Percentiles rank a stretch among this genome's conserved stretches.
phyloP scores from a whole-genome alignment of 768 basidiomycete species.

The Lactarius sanguifluus region DNA sequence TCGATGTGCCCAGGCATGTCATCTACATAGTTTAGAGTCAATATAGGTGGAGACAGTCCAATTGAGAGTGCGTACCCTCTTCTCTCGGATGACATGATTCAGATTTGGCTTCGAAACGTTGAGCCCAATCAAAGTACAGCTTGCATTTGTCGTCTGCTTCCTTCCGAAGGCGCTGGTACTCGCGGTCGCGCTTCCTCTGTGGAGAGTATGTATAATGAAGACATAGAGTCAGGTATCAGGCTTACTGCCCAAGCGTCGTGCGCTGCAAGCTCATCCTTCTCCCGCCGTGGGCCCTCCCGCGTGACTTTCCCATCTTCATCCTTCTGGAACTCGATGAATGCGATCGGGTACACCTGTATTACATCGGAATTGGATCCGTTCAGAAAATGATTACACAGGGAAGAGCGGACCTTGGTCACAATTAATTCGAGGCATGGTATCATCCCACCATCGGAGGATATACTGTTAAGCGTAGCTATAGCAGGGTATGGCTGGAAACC shows the following conservation, averaged over 20 bases:
- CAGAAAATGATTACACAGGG: not conserved
- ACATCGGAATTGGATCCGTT: constrained; percentile 2
- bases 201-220: not conserved
- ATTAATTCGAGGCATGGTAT: constrained; percentile 74
- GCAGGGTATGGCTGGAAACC: constrained; percentile 70
- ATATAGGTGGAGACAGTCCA: too few species aligned
- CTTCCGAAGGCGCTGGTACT: constrained; percentile 55
- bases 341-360: constrained; percentile 65
- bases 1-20: constrained; percentile 39
- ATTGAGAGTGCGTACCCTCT: constrained; percentile 27
- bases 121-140: constrained; percentile 57
- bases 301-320: constrained; percentile 48
- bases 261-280: constrained; percentile 62
- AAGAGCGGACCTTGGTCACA: constrained; percentile 55
- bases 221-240: constrained; percentile 12
- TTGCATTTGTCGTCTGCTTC: constrained; percentile 57
- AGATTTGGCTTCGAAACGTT: constrained; percentile 60
- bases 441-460: constrained; percentile 79
- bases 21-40: not conserved
- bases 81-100: constrained; percentile 36
- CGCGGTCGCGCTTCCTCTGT: constrained; percentile 59
- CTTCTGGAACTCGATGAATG: constrained; percentile 69
- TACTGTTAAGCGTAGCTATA: constrained; percentile 73
- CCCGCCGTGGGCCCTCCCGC: constrained; percentile 63
- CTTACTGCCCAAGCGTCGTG: constrained; percentile 72